Conservation (phyloP, 768 basidiomycete species). For the Rhodotorula kratochvilovae region DNA sequence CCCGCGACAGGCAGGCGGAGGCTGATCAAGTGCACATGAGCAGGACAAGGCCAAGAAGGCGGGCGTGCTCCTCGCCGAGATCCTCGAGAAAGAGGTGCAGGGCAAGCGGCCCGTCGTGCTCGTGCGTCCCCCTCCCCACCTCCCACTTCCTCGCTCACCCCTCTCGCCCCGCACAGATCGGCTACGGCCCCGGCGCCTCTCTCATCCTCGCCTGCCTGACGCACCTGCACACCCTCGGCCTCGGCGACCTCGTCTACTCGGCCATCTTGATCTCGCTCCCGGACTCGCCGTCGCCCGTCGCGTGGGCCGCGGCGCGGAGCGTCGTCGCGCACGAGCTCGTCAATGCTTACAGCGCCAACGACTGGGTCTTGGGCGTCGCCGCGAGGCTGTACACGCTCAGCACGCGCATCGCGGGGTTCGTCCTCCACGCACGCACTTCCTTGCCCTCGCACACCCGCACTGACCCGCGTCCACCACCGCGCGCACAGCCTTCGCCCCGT, state of each 20-base stretch:
- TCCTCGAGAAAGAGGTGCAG: constrained; percentile 52
- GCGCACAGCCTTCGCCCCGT: constrained; percentile 16
- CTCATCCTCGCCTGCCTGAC: constrained; percentile 38
- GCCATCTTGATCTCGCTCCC: constrained; percentile 52
- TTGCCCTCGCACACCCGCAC: neutral
- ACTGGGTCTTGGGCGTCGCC: constrained; percentile 41
- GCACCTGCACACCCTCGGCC: constrained; percentile 22
- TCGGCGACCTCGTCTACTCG: constrained; percentile 49
- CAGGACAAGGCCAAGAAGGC: constrained; percentile 52
- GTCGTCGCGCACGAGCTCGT: constrained; percentile 49
- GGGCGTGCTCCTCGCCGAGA: constrained; percentile 51
- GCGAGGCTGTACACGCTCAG: constrained; percentile 40
- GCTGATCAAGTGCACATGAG: neutral
- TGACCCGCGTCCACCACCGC: no score
- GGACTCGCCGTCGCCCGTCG: constrained; percentile 46
- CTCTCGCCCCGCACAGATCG: constrained; percentile 42
- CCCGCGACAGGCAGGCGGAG: neutral
- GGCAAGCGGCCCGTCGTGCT: constrained; percentile 52
- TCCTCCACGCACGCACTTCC: neutral
- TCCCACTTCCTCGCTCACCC: neutral
- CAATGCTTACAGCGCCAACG: constrained; percentile 49
- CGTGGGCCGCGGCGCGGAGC: constrained; percentile 48
- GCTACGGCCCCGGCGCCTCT: constrained; percentile 52
- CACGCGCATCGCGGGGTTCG: constrained; percentile 31
- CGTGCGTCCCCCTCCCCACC: constrained; percentile 43